Percentiles rank a stretch among this genome's conserved stretches.
phyloP scores from a whole-genome alignment of 1,284 basidiomycete species.

The Leccinum laetum region DNA sequence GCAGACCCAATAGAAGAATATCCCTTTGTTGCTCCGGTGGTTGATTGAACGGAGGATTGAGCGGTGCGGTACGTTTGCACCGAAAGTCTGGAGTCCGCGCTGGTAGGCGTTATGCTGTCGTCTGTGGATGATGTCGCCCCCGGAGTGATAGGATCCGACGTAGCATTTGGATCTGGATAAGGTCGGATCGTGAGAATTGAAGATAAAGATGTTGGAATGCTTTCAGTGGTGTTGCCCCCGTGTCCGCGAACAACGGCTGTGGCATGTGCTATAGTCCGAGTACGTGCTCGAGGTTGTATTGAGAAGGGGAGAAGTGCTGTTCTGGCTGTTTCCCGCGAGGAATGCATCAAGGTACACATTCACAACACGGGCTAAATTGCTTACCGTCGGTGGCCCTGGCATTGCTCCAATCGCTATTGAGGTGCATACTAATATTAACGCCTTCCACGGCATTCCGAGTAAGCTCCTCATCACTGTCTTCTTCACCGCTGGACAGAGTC shows the following conservation, averaged over 20 bases:
- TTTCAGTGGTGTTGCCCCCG: conserved; percentile 38
- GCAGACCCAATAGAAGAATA: conserved; percentile 61
- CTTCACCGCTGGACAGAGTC: conserved; percentile 45
- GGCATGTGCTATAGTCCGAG: conserved; percentile 59
- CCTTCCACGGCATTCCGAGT: conserved; percentile 65
- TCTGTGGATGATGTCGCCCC: conserved; percentile 30
- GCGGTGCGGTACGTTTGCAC: conserved; percentile 72
- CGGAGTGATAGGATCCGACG: conserved; percentile 34
- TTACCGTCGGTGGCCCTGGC: conserved; percentile 38
- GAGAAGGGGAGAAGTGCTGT: conserved; percentile 59
- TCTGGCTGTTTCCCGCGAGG: conserved; percentile 35
- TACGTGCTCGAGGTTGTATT: conserved; percentile 42
- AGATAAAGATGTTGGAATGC: conserved; percentile 58
- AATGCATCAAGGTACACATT: conserved; percentile 17
- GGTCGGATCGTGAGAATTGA: conserved; percentile 74
- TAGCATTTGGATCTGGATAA: conserved; percentile 47
- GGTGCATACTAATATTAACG: conserved; percentile 47
- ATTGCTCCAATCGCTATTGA: conserved; percentile 50
- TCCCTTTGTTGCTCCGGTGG: conserved; percentile 68
- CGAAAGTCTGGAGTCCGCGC: conserved; percentile 50
- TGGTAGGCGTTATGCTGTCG: conserved; percentile 27
- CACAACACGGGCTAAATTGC: conserved; percentile 16
- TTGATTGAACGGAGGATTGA: conserved; percentile 51
- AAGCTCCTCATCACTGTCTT: conserved; percentile 55
- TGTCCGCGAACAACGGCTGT: conserved; percentile 58